A percentile compares a stretch with the other conserved stretches of the same genome.
Evolutionary conservation across 2,329 filamentous ascomycete genomes (phyloP).

Genomic region (Colletotrichum horii): DNA sequence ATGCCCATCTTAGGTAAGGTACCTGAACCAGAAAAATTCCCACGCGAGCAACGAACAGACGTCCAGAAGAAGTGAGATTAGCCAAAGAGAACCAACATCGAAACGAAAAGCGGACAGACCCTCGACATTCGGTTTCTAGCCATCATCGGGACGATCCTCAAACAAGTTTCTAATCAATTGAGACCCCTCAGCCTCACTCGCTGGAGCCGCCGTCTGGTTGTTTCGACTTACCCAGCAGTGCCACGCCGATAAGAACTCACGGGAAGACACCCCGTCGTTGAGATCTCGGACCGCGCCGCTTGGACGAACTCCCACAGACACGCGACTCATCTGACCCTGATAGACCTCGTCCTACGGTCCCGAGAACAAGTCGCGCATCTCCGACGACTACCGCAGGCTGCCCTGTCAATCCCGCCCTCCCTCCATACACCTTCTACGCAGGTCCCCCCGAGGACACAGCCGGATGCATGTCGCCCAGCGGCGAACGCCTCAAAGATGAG

Average conservation of each 20-base stretch:
- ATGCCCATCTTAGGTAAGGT: not conserved
- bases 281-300: conserved; percentile 13
- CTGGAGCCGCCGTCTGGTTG: not conserved
- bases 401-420: not conserved
- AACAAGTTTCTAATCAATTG: conserved; percentile 8
- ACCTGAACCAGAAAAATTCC: not conserved
- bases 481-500: conserved; percentile 63
- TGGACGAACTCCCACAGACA: conserved; percentile 13
- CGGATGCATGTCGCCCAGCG: conserved; percentile 40
- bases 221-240: conserved; percentile 13
- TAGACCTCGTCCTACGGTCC: conserved; percentile 8
- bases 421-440: not conserved
- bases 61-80: not conserved
- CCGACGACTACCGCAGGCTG: not conserved
- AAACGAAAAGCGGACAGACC: conserved; percentile 10
- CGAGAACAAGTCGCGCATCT: conserved; percentile 4
- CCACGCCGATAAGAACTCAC: conserved; percentile 1
- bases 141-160: not conserved
- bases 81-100: not conserved
- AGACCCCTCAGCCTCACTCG: conserved; percentile 18
- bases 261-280: not conserved
- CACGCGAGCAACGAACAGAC: not conserved
- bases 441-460: conserved; percentile 23
- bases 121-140: not conserved
- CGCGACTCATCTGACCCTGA: conserved; percentile 16